Conservation (phyloP, 2,329 filamentous ascomycete species). For the Alternaria postmessia region DNA sequence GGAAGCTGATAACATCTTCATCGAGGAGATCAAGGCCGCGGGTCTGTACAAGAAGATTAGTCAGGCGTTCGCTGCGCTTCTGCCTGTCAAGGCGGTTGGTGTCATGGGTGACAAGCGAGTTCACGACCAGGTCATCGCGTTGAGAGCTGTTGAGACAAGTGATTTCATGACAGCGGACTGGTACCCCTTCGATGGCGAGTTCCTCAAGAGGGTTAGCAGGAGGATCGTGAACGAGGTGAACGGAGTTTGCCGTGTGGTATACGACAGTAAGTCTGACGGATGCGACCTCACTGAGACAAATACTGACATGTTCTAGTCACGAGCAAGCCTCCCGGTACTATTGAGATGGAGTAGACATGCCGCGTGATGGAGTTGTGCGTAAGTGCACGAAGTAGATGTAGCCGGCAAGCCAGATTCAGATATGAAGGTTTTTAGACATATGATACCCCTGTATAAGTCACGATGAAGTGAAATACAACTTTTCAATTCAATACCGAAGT, state of each 20-base stretch:
- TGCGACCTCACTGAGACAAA: not conserved
- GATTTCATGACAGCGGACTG: conserved; percentile 81
- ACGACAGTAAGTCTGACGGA: conserved; percentile 64
- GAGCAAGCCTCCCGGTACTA: conserved; percentile 74
- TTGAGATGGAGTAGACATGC: conserved; percentile 73
- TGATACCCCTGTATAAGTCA: conserved; percentile 36
- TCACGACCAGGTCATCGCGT: conserved; percentile 68
- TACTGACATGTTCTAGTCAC: conserved; percentile 55
- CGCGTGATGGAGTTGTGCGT: not conserved
- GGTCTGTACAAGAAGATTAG: conserved; percentile 76
- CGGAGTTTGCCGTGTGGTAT: conserved; percentile 74
- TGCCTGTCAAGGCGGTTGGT: conserved; percentile 71
- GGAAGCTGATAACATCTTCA: conserved; percentile 81
- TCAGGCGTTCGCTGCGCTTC: conserved; percentile 74
- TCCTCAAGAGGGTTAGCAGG: conserved; percentile 70
- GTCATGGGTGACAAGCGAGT: conserved; percentile 76
- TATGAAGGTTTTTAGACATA: not conserved
- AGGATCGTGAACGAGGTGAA: conserved; percentile 80
- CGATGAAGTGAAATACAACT: conserved; percentile 18
- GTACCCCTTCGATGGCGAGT: conserved; percentile 70
- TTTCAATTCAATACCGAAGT: conserved; percentile 27
- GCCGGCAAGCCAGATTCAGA: not conserved
- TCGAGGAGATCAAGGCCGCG: conserved; percentile 74
- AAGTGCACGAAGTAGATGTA: not conserved
- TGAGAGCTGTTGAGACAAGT: conserved; percentile 68